phyloP scores from a whole-genome alignment of 1,284 basidiomycete species.

The Grifola frondosa region DNA sequence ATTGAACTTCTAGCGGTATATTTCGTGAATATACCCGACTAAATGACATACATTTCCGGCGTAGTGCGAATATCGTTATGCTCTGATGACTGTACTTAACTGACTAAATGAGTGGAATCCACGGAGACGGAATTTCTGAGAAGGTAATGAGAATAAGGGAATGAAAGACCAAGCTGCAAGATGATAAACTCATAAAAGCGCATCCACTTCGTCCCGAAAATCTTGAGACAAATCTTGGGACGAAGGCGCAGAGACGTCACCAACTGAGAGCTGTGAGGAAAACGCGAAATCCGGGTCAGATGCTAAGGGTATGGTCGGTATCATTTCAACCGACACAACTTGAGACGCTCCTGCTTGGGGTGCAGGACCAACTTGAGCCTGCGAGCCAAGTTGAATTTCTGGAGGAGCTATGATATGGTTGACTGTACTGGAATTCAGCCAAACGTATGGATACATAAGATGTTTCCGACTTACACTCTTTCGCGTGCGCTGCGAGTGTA shows the following conservation, averaged over 20 bases:
- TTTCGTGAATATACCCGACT: too few species aligned
- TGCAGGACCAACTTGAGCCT: too few species aligned
- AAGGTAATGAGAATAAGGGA: too few species aligned
- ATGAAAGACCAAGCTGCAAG: not conserved
- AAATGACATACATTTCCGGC: too few species aligned
- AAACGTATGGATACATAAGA: not conserved
- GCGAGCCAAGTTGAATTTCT: constrained; percentile 13
- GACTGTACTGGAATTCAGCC: constrained; percentile 31
- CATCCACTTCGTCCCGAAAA: constrained; percentile 31
- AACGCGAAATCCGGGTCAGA: constrained; percentile 2
- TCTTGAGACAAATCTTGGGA: constrained; percentile 26
- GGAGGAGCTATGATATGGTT: constrained; percentile 46
- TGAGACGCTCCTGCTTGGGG: not conserved
- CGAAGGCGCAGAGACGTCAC: constrained; percentile 12
- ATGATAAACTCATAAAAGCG: constrained; percentile 27
- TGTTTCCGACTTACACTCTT: constrained; percentile 56
- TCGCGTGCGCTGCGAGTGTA: constrained; percentile 54
- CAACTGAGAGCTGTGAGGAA: constrained; percentile 7
- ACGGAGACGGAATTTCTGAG: too few species aligned
- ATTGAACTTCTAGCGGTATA: too few species aligned
- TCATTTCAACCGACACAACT: not conserved
- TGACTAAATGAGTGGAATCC: too few species aligned
- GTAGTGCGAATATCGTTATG: too few species aligned
- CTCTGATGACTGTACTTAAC: too few species aligned
- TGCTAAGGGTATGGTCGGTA: not conserved